Conservation (phyloP, 2,329 filamentous ascomycete genomes). For the Ramichloridium luteum region DNA sequence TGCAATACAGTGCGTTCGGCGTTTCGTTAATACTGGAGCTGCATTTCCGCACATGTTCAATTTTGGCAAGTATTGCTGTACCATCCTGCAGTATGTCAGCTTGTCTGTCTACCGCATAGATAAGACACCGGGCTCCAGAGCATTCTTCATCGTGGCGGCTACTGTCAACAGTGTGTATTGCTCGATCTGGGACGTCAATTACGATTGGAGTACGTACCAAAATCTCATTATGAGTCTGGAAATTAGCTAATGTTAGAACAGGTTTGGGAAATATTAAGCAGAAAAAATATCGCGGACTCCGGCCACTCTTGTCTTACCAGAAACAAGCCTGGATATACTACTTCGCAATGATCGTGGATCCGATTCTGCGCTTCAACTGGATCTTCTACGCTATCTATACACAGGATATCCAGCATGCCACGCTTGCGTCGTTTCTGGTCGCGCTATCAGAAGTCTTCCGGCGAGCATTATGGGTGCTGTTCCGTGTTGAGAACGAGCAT, state of each 20-base stretch:
- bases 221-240: slow-evolving; percentile 5
- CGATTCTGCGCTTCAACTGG: slow-evolving; percentile 84
- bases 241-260: slow-evolving; percentile 3
- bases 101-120: slow-evolving; percentile 72
- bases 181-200: slow-evolving; percentile 84
- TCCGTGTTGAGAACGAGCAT: slow-evolving; percentile 96
- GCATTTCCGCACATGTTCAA: slow-evolving; percentile 83
- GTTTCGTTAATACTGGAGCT: slow-evolving; percentile 76
- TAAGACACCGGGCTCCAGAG: slow-evolving; percentile 46
- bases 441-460: slow-evolving; percentile 68
- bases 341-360: slow-evolving; percentile 66
- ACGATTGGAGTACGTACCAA: slow-evolving; percentile 62
- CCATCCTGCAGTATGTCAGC: slow-evolving; percentile 64
- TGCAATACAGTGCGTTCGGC: slow-evolving; percentile 76
- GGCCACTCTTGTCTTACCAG: slow-evolving; percentile 70
- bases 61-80: slow-evolving; percentile 79
- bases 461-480: slow-evolving; percentile 78
- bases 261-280: slow-evolving; percentile 22
- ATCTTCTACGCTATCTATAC: slow-evolving; percentile 83
- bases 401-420: slow-evolving; percentile 68
- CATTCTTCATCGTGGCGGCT: slow-evolving; percentile 68
- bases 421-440: slow-evolving; percentile 67
- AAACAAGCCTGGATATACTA: slow-evolving; percentile 69
- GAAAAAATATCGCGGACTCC: slow-evolving; percentile 42
- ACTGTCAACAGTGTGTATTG: slow-evolving; percentile 73